A percentile compares a stretch with the other conserved stretches of the same genome.
These are phyloP conservation scores for Saccharomycopsis guyanensis DNA, from an alignment of 805 yeast genomes.

Conservation along the genomic window DNA sequence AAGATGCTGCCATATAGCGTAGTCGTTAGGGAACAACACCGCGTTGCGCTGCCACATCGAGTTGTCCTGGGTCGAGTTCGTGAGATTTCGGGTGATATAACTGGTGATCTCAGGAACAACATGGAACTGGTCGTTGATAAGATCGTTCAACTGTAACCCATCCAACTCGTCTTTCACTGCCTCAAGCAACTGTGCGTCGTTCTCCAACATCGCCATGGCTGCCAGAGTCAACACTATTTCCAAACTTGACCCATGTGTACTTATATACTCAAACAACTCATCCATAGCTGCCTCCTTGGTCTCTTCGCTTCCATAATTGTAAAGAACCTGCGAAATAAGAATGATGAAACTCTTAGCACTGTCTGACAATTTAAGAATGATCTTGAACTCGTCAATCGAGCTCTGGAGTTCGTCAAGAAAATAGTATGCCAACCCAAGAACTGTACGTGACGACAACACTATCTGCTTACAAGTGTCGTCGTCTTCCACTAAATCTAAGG, in stretches of 20 bases:
- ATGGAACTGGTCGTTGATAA: conserved; percentile 39
- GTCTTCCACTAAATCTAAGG: conserved; percentile 42
- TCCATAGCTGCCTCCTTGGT: conserved; percentile 79
- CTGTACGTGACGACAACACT: conserved; percentile 52
- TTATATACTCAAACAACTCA: conserved; percentile 63
- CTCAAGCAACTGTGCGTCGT: conserved; percentile 44
- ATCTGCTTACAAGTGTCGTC: conserved; percentile 28
- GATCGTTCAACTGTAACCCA: conserved; percentile 37
- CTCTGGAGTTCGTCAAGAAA: conserved; percentile 55
- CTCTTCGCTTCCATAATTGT: conserved; percentile 67
- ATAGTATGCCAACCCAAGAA: conserved; percentile 65
- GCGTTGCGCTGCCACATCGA: conserved; percentile 63
- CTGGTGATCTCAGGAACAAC: conserved; percentile 53
- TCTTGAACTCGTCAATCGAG: conserved; percentile 60
- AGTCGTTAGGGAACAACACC: conserved; percentile 64
- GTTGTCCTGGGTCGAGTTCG: conserved; percentile 15
- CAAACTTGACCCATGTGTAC: conserved; percentile 56
- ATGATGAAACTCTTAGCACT: conserved; percentile 57
- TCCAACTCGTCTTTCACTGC: conserved; percentile 63
- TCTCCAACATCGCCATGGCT: conserved; percentile 64
- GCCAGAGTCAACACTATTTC: conserved; percentile 68
- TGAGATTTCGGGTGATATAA: conserved; percentile 40
- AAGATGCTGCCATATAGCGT: conserved; percentile 61
- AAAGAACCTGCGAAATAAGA: conserved; percentile 69
- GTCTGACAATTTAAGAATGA: conserved; percentile 44